These are phyloP conservation scores for Penicillium paradoxum DNA, from an alignment of 495 filamentous ascomycete genomes.

Conservation along the genomic window DNA sequence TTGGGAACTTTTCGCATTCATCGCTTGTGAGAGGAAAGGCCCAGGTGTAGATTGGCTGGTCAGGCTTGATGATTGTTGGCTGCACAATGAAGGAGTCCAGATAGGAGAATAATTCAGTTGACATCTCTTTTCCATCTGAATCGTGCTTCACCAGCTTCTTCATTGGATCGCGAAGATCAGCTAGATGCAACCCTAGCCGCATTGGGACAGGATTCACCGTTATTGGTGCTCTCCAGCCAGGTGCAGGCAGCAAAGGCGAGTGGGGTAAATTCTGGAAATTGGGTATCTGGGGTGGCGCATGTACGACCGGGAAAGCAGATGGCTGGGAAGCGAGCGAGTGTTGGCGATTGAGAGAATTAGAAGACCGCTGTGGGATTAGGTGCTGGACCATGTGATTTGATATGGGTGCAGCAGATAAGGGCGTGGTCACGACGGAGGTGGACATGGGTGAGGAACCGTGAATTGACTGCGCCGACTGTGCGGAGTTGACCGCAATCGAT, in stretches of 20 bases:
- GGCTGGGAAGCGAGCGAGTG: not conserved
- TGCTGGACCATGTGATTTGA: not conserved
- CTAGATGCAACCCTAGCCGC: slow-evolving; percentile 51
- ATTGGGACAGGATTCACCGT: slow-evolving; percentile 41
- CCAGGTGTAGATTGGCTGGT: slow-evolving; percentile 24
- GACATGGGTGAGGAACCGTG: not conserved
- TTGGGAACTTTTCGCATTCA: slow-evolving; percentile 20
- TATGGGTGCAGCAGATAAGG: not conserved
- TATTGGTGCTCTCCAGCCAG: slow-evolving; percentile 27
- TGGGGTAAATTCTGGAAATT: not conserved
- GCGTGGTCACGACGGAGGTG: not conserved
- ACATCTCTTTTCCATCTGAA: slow-evolving; percentile 9
- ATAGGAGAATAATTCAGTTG: slow-evolving; percentile 41
- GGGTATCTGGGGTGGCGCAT: not conserved
- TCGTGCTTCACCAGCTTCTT: slow-evolving; percentile 28
- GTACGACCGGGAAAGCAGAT: not conserved
- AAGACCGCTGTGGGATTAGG: not conserved
- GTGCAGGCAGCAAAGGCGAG: slow-evolving; percentile 28
- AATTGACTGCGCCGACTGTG: not conserved
- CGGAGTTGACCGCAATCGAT: not conserved
- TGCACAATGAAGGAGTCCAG: slow-evolving; percentile 37
- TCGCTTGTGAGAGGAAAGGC: slow-evolving; percentile 19
- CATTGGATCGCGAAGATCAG: slow-evolving; percentile 50
- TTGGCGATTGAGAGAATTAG: not conserved
- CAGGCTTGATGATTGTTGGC: slow-evolving; percentile 30